phyloP scores from a whole-genome alignment of 257 asterid genomes.

The Scutellaria minor region DNA sequence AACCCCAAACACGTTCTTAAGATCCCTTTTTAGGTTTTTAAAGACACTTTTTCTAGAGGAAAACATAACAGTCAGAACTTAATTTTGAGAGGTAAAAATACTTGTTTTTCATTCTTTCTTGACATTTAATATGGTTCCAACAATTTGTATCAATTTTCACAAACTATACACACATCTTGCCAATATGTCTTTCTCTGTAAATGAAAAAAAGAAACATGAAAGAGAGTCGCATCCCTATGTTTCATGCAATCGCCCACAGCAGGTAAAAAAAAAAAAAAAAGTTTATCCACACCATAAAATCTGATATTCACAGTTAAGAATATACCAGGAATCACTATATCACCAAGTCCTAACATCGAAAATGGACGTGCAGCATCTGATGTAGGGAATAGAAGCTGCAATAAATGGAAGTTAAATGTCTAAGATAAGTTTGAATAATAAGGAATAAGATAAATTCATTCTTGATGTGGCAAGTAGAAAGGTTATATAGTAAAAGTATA shows the following conservation, averaged over 20 bases:
- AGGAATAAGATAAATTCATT: not conserved
- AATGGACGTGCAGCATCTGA: slow-evolving; percentile 82
- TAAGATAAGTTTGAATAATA: slow-evolving; percentile 19
- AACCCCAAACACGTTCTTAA: too few relatives aligned
- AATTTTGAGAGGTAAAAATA: too few relatives aligned
- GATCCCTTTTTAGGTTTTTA: too few relatives aligned
- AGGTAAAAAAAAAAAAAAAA: not conserved
- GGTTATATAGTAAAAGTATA: slow-evolving; percentile 16
- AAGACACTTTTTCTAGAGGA: too few relatives aligned
- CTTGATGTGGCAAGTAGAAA: slow-evolving; percentile 2
- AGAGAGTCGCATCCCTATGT: not conserved
- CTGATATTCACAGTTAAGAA: not conserved
- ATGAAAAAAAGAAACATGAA: not conserved
- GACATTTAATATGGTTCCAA: too few relatives aligned
- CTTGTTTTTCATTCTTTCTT: too few relatives aligned
- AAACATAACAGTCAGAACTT: too few relatives aligned
- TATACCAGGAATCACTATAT: slow-evolving; percentile 94
- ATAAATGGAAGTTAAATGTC: slow-evolving; percentile 21
- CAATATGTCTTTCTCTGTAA: not conserved
- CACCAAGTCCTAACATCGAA: slow-evolving; percentile 99
- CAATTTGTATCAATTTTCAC: too few relatives aligned
- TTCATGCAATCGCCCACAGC: not conserved
- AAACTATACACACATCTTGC: too few relatives aligned
- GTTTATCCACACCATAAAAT: not conserved
- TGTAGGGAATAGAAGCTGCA: slow-evolving; percentile 97